Evolutionary conservation across 768 basidiomycete genomes (phyloP).

Genomic region (Russula emetica): DNA sequence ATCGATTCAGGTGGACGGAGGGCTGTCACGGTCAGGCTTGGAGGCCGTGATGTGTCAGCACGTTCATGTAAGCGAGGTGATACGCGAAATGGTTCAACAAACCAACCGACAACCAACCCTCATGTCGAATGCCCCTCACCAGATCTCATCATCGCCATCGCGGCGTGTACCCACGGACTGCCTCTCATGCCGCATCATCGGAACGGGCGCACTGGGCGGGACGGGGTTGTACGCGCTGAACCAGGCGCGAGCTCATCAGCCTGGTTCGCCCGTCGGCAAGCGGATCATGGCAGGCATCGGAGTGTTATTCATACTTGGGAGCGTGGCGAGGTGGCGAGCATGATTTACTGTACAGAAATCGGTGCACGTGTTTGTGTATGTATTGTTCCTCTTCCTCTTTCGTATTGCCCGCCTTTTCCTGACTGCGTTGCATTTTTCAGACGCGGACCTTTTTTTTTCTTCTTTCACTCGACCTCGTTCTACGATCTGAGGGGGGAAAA

Average conservation of each 20-base stretch:
- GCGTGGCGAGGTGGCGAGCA: conserved; percentile 23
- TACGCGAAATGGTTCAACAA: background rate
- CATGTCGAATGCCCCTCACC: background rate
- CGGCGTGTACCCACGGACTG: conserved; percentile 42
- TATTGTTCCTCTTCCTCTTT: background rate
- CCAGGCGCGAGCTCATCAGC: conserved; percentile 57
- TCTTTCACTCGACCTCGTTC: background rate
- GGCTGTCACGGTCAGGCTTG: too few relatives aligned
- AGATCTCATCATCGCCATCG: background rate
- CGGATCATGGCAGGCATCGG: conserved; percentile 59
- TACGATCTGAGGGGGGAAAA: background rate
- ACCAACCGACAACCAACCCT: background rate
- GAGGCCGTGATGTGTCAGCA: background rate
- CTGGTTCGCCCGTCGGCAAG: conserved; percentile 58
- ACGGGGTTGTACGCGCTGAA: conserved; percentile 66
- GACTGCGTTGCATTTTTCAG: background rate
- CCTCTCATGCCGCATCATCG: conserved; percentile 64
- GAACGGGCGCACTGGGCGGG: conserved; percentile 56
- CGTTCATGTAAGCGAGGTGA: background rate
- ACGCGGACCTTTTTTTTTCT: background rate
- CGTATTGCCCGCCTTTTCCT: background rate
- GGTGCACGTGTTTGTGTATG: background rate
- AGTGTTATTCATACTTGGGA: conserved; percentile 33
- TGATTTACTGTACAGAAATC: background rate
- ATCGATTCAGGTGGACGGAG: too few relatives aligned